phyloP scores from a whole-genome alignment of 331 rosid genomes.

The Telfairia occidentalis region DNA sequence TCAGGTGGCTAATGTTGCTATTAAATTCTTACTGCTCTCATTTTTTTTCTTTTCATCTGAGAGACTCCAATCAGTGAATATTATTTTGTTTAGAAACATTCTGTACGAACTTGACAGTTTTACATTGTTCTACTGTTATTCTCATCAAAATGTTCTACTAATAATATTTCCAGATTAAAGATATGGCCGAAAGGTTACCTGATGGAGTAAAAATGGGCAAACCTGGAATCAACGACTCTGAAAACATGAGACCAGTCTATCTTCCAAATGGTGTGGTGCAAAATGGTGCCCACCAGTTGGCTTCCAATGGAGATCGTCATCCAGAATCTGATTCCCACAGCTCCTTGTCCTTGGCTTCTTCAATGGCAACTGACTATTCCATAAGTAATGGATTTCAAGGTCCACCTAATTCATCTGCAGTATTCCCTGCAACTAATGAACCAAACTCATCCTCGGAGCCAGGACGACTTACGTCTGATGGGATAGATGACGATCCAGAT shows the following conservation, averaged over 20 bases:
- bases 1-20: neutral
- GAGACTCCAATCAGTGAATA: neutral
- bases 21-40: neutral
- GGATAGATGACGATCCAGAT: constrained; percentile 16
- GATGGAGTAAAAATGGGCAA: neutral
- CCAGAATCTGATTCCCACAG: constrained; percentile 55
- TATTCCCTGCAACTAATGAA: constrained; percentile 36
- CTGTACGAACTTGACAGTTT: neutral
- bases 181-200: constrained; percentile 83
- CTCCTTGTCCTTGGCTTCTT: constrained; percentile 45
- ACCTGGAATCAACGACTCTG: constrained; percentile 54
- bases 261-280: constrained; percentile 53
- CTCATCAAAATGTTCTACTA: neutral
- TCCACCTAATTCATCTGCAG: constrained; percentile 22
- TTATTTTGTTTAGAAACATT: neutral
- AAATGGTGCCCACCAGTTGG: constrained; percentile 49
- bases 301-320: constrained; percentile 44
- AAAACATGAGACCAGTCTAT: constrained; percentile 38
- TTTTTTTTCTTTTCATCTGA: neutral
- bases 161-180: constrained; percentile 52
- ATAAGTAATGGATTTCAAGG: constrained; percentile 27
- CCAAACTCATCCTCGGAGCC: constrained; percentile 28
- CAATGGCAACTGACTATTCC: constrained; percentile 43
- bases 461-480: constrained; percentile 32
- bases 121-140: neutral